A percentile compares a stretch with the other conserved stretches of the same genome.
Evolutionary conservation across 495 filamentous ascomycete genomes (phyloP).

Genomic region (Penicillium riverlandense): DNA sequence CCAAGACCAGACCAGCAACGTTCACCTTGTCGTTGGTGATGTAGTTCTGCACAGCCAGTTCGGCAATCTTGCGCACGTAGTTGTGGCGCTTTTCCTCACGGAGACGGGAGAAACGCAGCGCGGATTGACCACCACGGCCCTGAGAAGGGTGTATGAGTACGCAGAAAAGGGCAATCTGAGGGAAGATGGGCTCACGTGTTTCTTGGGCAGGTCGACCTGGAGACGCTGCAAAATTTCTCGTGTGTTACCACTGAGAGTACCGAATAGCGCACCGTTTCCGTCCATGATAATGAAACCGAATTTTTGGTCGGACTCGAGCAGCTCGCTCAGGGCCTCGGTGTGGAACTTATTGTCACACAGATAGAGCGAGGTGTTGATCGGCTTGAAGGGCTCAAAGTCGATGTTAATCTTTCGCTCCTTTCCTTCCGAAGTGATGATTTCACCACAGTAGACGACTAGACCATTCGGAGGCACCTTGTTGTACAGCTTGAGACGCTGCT

Average conservation of each 20-base stretch:
- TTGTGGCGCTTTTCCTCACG: constrained; percentile 99
- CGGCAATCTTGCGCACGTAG: constrained; percentile 97
- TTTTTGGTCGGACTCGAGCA: constrained; percentile 96
- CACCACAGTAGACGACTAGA: constrained; percentile 96
- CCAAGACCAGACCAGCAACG: constrained; percentile 86
- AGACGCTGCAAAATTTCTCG: constrained; percentile 97
- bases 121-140: constrained; percentile 98
- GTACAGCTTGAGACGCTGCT: constrained; percentile 97
- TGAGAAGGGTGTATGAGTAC: constrained; percentile 1
- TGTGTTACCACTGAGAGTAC: constrained; percentile 93
- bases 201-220: constrained; percentile 94
- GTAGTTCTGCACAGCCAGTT: constrained; percentile 95
- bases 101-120: constrained; percentile 97
- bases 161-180: neutral
- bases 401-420: constrained; percentile 99
- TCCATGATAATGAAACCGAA: constrained; percentile 99
- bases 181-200: constrained; percentile 51
- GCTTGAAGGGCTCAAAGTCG: constrained; percentile 99
- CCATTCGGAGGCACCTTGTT: constrained; percentile 97
- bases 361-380: constrained; percentile 98
- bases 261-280: constrained; percentile 94
- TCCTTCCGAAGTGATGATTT: constrained; percentile 98
- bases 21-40: constrained; percentile 98
- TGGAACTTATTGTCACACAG: constrained; percentile 99
- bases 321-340: constrained; percentile 90